These are phyloP conservation scores for Saturnispora gosingensis DNA, from an alignment of 805 yeast species.

Conservation along the genomic window DNA sequence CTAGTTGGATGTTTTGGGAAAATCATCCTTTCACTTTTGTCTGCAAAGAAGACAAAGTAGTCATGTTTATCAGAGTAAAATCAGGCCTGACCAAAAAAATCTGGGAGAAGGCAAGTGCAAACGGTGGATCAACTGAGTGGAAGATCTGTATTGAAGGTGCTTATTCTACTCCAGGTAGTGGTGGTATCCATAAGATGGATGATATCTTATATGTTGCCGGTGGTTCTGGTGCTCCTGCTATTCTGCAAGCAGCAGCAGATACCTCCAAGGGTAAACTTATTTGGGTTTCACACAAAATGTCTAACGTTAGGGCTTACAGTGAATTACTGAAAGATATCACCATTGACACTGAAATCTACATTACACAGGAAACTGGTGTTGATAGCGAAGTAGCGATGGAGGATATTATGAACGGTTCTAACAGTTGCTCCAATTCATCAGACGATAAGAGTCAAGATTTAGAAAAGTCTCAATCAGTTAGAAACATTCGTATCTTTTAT, in stretches of 20 bases:
- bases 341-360: constrained; percentile 27
- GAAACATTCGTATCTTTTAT: constrained; percentile 27
- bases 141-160: constrained; percentile 54
- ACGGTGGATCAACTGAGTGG: constrained; percentile 7
- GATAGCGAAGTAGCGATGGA: neutral
- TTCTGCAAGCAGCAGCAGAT: constrained; percentile 30
- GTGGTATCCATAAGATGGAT: constrained; percentile 40
- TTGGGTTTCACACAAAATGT: constrained; percentile 51
- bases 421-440: neutral
- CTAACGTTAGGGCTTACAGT: constrained; percentile 37
- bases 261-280: constrained; percentile 34
- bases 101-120: constrained; percentile 21
- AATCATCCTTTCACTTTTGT: constrained; percentile 63
- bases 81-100: constrained; percentile 44
- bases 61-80: constrained; percentile 38
- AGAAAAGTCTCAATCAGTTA: constrained; percentile 8
- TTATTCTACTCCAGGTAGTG: constrained; percentile 39
- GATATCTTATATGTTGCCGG: constrained; percentile 53
- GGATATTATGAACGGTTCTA: neutral
- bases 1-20: constrained; percentile 50
- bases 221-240: constrained; percentile 62
- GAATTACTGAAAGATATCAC: constrained; percentile 21
- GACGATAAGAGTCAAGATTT: constrained; percentile 6
- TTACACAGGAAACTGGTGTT: constrained; percentile 27
- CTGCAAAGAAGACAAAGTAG: constrained; percentile 29